phyloP scores from a whole-genome alignment of 164 flowering plant genomes.

The Aristolochia californica region DNA sequence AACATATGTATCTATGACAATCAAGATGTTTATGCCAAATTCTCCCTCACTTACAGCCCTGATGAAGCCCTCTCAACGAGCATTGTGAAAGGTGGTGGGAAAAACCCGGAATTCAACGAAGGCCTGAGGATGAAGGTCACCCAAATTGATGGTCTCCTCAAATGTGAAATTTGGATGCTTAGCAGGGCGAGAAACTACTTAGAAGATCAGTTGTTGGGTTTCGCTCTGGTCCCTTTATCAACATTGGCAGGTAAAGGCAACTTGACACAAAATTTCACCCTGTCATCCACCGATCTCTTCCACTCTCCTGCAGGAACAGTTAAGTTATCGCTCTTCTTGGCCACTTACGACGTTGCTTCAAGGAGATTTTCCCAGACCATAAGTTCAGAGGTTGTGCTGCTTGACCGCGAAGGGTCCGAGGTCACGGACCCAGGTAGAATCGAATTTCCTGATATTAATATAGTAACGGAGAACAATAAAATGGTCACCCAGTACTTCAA shows the following conservation, averaged over 20 bases:
- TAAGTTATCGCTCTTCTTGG: conserved; percentile 37
- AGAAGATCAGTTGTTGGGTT: conserved; percentile 92
- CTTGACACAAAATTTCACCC: conserved; percentile 48
- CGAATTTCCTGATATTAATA: conserved; percentile 72
- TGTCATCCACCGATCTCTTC: conserved; percentile 66
- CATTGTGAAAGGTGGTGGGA: conserved; percentile 66
- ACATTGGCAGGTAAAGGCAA: conserved; percentile 49
- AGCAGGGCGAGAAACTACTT: conserved; percentile 62
- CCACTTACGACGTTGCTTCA: conserved; percentile 18
- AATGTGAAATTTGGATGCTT: conserved; percentile 96
- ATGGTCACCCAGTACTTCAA: conserved; percentile 72
- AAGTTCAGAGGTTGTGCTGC: conserved; percentile 54
- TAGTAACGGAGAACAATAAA: conserved; percentile 50
- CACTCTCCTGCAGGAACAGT: conserved; percentile 92
- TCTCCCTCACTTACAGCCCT: conserved; percentile 73
- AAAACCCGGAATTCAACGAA: conserved; percentile 79
- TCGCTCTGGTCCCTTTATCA: conserved; percentile 65
- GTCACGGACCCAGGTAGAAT: conserved; percentile 42
- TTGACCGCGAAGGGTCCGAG: conserved; percentile 35
- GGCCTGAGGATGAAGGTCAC: conserved; percentile 35
- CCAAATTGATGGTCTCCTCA: conserved; percentile 53
- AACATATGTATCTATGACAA: conserved; percentile 91
- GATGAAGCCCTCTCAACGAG: conserved; percentile 58
- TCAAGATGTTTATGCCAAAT: conserved; percentile 95
- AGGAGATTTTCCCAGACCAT: conserved; percentile 28